phyloP scores from a whole-genome alignment of 768 basidiomycete species.

The Ramaria sp. region DNA sequence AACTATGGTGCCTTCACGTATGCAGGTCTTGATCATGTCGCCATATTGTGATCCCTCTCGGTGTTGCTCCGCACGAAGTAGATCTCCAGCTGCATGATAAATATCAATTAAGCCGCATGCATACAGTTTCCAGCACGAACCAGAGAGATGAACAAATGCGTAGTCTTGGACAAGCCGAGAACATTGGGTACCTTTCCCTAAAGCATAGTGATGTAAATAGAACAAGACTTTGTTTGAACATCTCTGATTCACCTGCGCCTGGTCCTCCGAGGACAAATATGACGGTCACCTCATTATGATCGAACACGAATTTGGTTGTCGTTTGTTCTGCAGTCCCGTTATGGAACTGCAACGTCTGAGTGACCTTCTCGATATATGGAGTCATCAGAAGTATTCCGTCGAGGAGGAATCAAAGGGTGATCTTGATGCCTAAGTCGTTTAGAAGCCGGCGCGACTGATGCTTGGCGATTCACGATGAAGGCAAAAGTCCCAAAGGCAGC shows the following conservation, averaged over 20 bases:
- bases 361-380: conserved; percentile 7
- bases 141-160: conserved; percentile 87
- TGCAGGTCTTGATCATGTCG: conserved; percentile 75
- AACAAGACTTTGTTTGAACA: conserved; percentile 6
- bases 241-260: conserved; percentile 63
- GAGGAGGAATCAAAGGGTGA: conserved; percentile 56
- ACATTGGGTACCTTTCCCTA: conserved; percentile 97
- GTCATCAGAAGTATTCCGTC: conserved; percentile 24
- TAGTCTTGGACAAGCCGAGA: conserved; percentile 73
- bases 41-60: conserved; percentile 79
- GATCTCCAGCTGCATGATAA: conserved; percentile 71
- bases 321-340: conserved; percentile 31
- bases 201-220: conserved; percentile 2
- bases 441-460: conserved; percentile 49
- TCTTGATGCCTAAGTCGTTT: conserved; percentile 49
- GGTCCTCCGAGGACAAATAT: conserved; percentile 96
- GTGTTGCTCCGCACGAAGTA: conserved; percentile 87
- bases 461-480: conserved; percentile 43
- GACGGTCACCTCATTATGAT: conserved; percentile 66
- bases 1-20: conserved; percentile 87
- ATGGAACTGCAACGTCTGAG: conserved; percentile 29
- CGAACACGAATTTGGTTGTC: conserved; percentile 39
- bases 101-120: not conserved
- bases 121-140: conserved; percentile 29
- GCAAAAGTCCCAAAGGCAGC: conserved; percentile 51